Conservation (phyloP, 2,329 filamentous ascomycete genomes). For the Colletotrichum higginsianum region DNA sequence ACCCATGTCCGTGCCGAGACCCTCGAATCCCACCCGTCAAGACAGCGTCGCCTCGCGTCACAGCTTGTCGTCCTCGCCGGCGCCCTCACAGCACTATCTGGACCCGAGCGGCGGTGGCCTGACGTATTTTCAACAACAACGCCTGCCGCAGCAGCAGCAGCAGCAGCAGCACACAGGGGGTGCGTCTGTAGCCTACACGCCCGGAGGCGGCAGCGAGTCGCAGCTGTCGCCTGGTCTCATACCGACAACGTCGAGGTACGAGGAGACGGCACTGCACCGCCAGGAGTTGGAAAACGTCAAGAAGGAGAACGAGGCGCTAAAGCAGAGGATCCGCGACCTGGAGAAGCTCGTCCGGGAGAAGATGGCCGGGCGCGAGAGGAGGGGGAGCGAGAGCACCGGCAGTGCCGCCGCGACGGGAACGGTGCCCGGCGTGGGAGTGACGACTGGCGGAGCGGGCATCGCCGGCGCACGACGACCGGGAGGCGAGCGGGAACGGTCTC, state of each 20-base stretch:
- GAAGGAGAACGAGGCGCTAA: conserved; percentile 74
- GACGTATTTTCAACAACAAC: conserved; percentile 63
- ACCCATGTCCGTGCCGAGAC: conserved; percentile 60
- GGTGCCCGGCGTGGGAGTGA: conserved; percentile 50
- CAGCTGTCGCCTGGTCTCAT: conserved; percentile 69
- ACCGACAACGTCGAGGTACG: conserved; percentile 71
- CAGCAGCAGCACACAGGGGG: conserved; percentile 47
- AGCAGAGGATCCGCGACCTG: conserved; percentile 73
- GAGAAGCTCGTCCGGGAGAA: conserved; percentile 69
- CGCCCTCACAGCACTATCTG: conserved; percentile 46
- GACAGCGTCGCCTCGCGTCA: conserved; percentile 69
- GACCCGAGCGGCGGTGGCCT: conserved; percentile 59
- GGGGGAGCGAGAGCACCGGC: conserved; percentile 67
- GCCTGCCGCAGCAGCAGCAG: neutral
- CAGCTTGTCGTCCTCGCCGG: conserved; percentile 66
- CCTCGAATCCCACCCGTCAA: conserved; percentile 64
- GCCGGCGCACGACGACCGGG: conserved; percentile 58
- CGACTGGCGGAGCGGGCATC: conserved; percentile 55
- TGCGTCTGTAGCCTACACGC: conserved; percentile 55
- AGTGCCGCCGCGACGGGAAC: conserved; percentile 56
- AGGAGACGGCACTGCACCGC: conserved; percentile 73
- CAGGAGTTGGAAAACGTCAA: conserved; percentile 74
- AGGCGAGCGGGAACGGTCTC: conserved; percentile 60
- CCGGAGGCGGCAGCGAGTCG: conserved; percentile 53
- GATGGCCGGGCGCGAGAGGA: conserved; percentile 58